Evolutionary conservation across 177 flowering plant genomes (phyloP).

Genomic region (Vitis hybrid): DNA sequence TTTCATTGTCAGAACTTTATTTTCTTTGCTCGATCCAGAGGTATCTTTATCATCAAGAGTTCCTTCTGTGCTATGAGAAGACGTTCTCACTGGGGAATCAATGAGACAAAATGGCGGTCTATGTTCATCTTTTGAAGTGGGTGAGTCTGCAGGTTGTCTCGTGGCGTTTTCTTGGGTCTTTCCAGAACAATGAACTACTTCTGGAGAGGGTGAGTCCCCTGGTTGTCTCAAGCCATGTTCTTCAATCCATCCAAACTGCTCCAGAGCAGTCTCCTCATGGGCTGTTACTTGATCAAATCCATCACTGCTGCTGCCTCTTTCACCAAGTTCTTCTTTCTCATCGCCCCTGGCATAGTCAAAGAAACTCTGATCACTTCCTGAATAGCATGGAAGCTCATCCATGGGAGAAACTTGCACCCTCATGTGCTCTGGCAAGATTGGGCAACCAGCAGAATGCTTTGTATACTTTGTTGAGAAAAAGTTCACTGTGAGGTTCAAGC

Average conservation of each 20-base stretch:
- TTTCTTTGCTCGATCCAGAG: conserved; percentile 10
- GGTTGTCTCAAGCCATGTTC: background rate
- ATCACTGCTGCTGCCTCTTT: background rate
- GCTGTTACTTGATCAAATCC: background rate
- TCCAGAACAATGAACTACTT: background rate
- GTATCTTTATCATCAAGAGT: conserved; percentile 7
- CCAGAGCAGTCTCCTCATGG: background rate
- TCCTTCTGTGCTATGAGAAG: conserved; percentile 7
- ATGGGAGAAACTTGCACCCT: conserved; percentile 59
- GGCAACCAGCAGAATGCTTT: conserved; percentile 58
- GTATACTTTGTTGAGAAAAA: conserved; percentile 82
- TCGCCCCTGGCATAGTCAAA: conserved; percentile 29
- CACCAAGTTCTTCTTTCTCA: conserved; percentile 20
- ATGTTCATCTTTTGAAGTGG: conserved; percentile 11
- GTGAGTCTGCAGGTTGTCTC: conserved; percentile 3
- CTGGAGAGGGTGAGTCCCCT: conserved; percentile 4
- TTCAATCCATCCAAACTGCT: conserved; percentile 10
- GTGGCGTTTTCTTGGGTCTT: background rate
- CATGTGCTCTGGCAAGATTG: conserved; percentile 74
- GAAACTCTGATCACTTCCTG: conserved; percentile 13
- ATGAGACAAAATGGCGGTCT: conserved; percentile 3
- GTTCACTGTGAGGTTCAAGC: conserved; percentile 73
- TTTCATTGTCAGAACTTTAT: background rate
- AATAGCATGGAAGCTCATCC: conserved; percentile 82
- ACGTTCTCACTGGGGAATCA: conserved; percentile 2